Conservation (phyloP, 805 yeast species). For the Jamesozyma lodderae region DNA sequence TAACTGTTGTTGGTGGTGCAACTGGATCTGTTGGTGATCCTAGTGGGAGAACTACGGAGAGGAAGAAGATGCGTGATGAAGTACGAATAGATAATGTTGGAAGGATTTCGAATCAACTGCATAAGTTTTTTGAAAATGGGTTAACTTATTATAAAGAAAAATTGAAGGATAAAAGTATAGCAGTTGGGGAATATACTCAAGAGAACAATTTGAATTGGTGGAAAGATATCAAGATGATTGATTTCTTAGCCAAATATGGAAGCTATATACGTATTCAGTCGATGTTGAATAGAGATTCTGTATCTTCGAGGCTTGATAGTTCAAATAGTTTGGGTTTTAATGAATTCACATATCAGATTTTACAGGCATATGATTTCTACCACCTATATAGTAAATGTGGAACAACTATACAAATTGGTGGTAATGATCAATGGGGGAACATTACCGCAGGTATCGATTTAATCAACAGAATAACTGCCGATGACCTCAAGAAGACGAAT, state of each 20-base stretch:
- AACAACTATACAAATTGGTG: conserved; percentile 80
- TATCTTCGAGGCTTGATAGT: conserved; percentile 60
- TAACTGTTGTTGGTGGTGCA: conserved; percentile 86
- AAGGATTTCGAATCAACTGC: conserved; percentile 54
- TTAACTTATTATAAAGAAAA: conserved; percentile 45
- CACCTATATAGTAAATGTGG: conserved; percentile 52
- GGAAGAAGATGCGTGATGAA: conserved; percentile 47
- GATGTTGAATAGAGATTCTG: conserved; percentile 85
- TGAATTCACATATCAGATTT: conserved; percentile 85
- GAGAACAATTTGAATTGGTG: conserved; percentile 81
- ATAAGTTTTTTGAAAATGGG: conserved; percentile 52
- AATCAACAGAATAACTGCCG: conserved; percentile 45
- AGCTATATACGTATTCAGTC: conserved; percentile 69
- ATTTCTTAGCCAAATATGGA: conserved; percentile 71
- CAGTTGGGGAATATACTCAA: conserved; percentile 35
- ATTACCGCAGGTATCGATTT: conserved; percentile 93
- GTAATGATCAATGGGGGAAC: conserved; percentile 98
- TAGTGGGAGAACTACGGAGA: conserved; percentile 76
- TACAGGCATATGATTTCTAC: conserved; percentile 92
- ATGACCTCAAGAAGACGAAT: conserved; percentile 15
- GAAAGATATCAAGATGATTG: conserved; percentile 65
- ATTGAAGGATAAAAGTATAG: conserved; percentile 29
- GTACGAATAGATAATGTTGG: conserved; percentile 48
- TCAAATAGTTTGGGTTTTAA: conserved; percentile 82
- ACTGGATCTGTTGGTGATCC: conserved; percentile 97